Percentiles rank a stretch among this genome's conserved stretches.
Conservation (phyloP, 1,284 basidiomycete genomes). For the Microbotryum scabiosae region DNA sequence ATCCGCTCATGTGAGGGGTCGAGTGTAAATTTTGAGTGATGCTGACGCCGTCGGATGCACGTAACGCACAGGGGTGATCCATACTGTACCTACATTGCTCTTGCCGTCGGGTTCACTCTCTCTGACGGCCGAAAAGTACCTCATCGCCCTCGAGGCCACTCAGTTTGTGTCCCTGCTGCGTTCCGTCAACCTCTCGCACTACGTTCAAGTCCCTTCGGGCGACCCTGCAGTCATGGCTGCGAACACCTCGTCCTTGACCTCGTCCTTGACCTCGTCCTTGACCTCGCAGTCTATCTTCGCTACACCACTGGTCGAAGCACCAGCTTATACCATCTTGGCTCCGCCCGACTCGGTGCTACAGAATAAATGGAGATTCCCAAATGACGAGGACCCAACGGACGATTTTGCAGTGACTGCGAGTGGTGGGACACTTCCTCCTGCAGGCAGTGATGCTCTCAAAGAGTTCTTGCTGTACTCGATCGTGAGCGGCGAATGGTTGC, state of each 20-base stretch:
- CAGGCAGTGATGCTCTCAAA: conserved; percentile 58
- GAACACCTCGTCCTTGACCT: conserved; percentile 22
- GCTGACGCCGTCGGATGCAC: not conserved
- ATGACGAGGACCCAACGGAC: conserved; percentile 34
- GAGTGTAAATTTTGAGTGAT: too few species aligned
- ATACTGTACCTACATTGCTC: conserved; percentile 75
- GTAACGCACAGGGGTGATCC: conserved; percentile 57
- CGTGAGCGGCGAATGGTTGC: conserved; percentile 63
- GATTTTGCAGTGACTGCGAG: conserved; percentile 37
- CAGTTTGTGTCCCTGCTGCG: conserved; percentile 81
- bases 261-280: conserved; percentile 25
- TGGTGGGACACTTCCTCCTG: conserved; percentile 49
- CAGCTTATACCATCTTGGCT: conserved; percentile 53
- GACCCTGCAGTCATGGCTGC: conserved; percentile 55
- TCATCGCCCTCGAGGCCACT: conserved; percentile 80
- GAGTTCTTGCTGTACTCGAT: conserved; percentile 71
- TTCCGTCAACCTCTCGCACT: conserved; percentile 62
- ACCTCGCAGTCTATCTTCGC: conserved; percentile 3
- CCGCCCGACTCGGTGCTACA: conserved; percentile 74
- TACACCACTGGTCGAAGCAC: conserved; percentile 4
- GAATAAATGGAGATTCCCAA: not conserved
- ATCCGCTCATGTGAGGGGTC: too few species aligned
- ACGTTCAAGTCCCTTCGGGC: conserved; percentile 62
- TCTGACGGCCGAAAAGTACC: conserved; percentile 85
- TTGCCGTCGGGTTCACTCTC: conserved; percentile 66